Evolutionary conservation across 2,329 filamentous ascomycete species (phyloP).

Genomic region (Eutypella sp.): DNA sequence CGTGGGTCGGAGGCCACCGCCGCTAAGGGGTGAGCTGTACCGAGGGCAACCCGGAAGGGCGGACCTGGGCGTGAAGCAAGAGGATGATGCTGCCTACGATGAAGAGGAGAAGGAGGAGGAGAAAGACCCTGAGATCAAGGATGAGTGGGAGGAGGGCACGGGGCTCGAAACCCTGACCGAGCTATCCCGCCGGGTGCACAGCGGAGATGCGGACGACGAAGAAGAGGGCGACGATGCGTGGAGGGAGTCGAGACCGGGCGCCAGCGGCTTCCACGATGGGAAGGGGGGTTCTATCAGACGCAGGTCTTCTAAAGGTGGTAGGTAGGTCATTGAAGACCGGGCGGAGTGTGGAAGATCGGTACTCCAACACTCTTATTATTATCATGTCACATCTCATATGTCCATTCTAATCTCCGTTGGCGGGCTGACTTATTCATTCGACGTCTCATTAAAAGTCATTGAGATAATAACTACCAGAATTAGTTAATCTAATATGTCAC

Average conservation of each 20-base stretch:
- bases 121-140: conserved; percentile 11
- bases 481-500: too few species aligned
- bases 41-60: not conserved
- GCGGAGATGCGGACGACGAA: conserved; percentile 22
- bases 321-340: not conserved
- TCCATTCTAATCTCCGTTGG: too few species aligned
- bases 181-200: conserved; percentile 7
- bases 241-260: conserved; percentile 13
- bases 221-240: conserved; percentile 18
- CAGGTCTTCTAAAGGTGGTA: conserved; percentile 14
- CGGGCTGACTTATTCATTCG: too few species aligned
- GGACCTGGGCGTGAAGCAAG: conserved; percentile 5
- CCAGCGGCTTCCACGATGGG: conserved; percentile 13
- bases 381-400: too few species aligned
- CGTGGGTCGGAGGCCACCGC: not conserved
- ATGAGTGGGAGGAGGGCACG: conserved; percentile 19
- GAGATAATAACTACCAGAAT: too few species aligned
- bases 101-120: conserved; percentile 8
- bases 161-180: conserved; percentile 13
- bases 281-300: conserved; percentile 13
- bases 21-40: not conserved
- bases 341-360: too few species aligned
- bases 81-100: conserved; percentile 7
- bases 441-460: too few species aligned
- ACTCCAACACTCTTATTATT: too few species aligned